Percentiles rank a stretch among this genome's conserved stretches.
Evolutionary conservation across 306 rosid species (phyloP).

Genomic region (Ormosia emarginata): DNA sequence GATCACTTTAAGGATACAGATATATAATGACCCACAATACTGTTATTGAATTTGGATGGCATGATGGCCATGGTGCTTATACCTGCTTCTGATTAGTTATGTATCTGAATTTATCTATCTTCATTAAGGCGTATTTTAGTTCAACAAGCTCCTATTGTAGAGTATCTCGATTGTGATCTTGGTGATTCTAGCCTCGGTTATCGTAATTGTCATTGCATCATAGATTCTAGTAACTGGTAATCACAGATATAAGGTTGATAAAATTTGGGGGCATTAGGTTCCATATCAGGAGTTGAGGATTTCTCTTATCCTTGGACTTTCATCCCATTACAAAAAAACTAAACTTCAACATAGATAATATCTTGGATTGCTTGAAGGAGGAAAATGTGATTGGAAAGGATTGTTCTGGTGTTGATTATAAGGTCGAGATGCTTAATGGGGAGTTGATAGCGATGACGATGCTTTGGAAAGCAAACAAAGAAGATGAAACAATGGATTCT

Average conservation of each 20-base stretch:
- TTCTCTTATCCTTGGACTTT: slow-evolving; percentile 99
- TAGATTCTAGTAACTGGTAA: slow-evolving; percentile 63
- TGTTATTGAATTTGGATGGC: no score
- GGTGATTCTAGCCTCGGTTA: slow-evolving; percentile 56
- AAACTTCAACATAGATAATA: slow-evolving; percentile 70
- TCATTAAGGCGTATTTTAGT: no score
- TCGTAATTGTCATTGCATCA: slow-evolving; percentile 62
- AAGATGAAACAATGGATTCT: slow-evolving; percentile 80
- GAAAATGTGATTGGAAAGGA: slow-evolving; percentile 93
- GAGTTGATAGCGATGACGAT: slow-evolving; percentile 87
- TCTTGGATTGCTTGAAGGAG: slow-evolving; percentile 85
- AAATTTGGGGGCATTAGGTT: slow-evolving; percentile 35
- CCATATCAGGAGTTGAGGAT: slow-evolving; percentile 74
- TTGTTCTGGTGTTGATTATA: slow-evolving; percentile 80
- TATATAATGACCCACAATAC: no score
- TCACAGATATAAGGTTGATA: slow-evolving; percentile 51
- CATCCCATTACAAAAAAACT: slow-evolving; percentile 95
- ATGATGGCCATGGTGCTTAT: no score
- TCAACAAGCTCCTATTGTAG: no score
- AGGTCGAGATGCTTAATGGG: slow-evolving; percentile 79
- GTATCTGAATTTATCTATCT: no score
- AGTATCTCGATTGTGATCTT: not conserved
- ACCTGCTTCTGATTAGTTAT: no score
- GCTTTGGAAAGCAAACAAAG: slow-evolving; percentile 87
- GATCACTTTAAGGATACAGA: no score